Percentiles rank a stretch among this genome's conserved stretches.
phyloP scores from a whole-genome alignment of 768 basidiomycete species.

The Terana coerulea region DNA sequence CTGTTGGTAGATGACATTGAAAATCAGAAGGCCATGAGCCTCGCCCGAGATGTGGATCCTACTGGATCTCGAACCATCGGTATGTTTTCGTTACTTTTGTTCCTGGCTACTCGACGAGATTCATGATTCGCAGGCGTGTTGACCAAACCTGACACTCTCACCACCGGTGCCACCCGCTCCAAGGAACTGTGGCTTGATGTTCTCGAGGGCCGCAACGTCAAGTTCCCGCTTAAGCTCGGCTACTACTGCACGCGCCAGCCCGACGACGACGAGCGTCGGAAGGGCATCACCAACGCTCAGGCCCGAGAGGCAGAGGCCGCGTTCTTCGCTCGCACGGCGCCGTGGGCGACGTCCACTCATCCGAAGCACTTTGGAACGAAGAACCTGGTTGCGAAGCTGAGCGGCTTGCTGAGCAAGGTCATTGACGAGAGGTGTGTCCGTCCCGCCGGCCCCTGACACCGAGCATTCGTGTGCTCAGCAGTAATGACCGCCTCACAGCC shows the following conservation, averaged over 20 bases:
- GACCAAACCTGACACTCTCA: conserved; percentile 51
- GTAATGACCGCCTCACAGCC: conserved; percentile 9
- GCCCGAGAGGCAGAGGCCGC: conserved; percentile 35
- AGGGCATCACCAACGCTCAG: conserved; percentile 34
- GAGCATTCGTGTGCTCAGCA: too few relatives aligned
- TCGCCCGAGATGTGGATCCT: conserved; percentile 45
- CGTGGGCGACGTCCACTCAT: conserved; percentile 48
- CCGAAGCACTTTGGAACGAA: conserved; percentile 52
- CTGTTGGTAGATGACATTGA: conserved; percentile 47
- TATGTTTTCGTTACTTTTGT: conserved; percentile 14
- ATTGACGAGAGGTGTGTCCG: conserved; percentile 15
- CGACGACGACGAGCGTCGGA: conserved; percentile 50
- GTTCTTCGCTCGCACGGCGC: conserved; percentile 46
- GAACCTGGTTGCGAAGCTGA: conserved; percentile 52
- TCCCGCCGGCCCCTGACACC: too few relatives aligned
- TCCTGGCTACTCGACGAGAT: neutral
- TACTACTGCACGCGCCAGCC: conserved; percentile 70
- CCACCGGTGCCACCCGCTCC: conserved; percentile 31
- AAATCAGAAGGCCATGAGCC: conserved; percentile 49
- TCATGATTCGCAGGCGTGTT: conserved; percentile 39
- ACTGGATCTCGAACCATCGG: conserved; percentile 51
- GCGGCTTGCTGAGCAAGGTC: conserved; percentile 40
- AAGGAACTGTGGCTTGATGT: conserved; percentile 42
- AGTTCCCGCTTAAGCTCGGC: conserved; percentile 38
- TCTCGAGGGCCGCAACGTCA: conserved; percentile 39